Percentiles rank a stretch among this genome's conserved stretches.
phyloP scores from a whole-genome alignment of 2,329 filamentous ascomycete species.

The Aspergillus nomiae region DNA sequence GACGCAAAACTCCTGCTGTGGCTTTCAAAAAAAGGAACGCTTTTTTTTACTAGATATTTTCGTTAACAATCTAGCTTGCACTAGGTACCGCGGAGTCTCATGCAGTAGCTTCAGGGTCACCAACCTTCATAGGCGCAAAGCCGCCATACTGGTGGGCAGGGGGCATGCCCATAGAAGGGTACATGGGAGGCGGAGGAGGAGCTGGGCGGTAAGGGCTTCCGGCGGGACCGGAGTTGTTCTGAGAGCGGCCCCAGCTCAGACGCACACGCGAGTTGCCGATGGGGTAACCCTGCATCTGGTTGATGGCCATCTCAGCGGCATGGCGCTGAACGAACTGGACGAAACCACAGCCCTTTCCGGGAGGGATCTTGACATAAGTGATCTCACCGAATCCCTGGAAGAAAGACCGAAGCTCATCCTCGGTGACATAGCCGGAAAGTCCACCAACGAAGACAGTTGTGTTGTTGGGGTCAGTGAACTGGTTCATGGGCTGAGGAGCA shows the following conservation, averaged over 20 bases:
- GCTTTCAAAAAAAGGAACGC: constrained; percentile 45
- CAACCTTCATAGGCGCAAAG: constrained; percentile 69
- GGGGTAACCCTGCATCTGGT: constrained; percentile 99
- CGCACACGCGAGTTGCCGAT: constrained; percentile 98
- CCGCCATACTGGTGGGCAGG: constrained; percentile 63
- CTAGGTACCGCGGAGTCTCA: constrained; percentile 8
- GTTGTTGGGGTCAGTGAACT: constrained; percentile 99
- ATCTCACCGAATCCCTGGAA: constrained; percentile 99
- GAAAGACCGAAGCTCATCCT: constrained; percentile 99
- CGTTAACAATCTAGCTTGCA: constrained; percentile 18
- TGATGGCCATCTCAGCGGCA: constrained; percentile 99
- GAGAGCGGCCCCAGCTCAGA: constrained; percentile 94
- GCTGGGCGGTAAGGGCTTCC: constrained; percentile 96
- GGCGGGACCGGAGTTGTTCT: constrained; percentile 97
- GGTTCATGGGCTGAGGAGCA: constrained; percentile 86
- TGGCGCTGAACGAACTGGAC: constrained; percentile 99
- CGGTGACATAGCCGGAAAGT: constrained; percentile 95
- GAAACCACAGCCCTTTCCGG: constrained; percentile 98
- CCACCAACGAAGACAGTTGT: constrained; percentile 98
- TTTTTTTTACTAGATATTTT: constrained; percentile 34
- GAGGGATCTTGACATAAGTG: constrained; percentile 99
- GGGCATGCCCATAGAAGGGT: constrained; percentile 69
- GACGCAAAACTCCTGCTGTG: constrained; percentile 47
- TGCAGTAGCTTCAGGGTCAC: constrained; percentile 27
- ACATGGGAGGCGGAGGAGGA: constrained; percentile 71